phyloP scores from a whole-genome alignment of 2,329 filamentous ascomycete genomes.

The Nemania diffusa region DNA sequence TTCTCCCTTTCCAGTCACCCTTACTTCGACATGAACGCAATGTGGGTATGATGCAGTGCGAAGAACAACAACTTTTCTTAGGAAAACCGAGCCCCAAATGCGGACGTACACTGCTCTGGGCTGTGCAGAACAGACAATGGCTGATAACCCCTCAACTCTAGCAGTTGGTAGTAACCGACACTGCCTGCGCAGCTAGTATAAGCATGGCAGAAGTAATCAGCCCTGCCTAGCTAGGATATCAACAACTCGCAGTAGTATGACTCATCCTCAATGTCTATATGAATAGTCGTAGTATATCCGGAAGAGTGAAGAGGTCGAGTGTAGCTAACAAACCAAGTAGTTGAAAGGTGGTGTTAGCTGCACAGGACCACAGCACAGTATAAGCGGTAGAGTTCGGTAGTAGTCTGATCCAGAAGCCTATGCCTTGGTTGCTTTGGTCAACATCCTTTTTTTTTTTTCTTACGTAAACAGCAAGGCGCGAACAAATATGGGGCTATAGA shows the following conservation, averaged over 20 bases:
- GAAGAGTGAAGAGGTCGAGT: not conserved
- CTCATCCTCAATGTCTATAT: constrained; percentile 18
- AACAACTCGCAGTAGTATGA: not conserved
- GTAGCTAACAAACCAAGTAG: constrained; percentile 10
- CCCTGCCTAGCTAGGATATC: not conserved
- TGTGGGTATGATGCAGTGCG: constrained; percentile 34
- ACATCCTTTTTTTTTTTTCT: not conserved
- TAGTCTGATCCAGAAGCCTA: constrained; percentile 7
- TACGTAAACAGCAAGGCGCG: not conserved
- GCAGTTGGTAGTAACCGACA: not conserved
- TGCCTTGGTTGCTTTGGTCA: not conserved
- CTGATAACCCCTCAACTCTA: not conserved
- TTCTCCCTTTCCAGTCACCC: constrained; percentile 14
- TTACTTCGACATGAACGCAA: constrained; percentile 25
- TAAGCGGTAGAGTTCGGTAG: constrained; percentile 5
- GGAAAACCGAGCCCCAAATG: constrained; percentile 12
- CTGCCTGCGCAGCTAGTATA: not conserved
- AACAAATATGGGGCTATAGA: constrained; percentile 2
- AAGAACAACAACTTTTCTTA: constrained; percentile 30
- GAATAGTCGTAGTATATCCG: constrained; percentile 12
- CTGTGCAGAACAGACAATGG: not conserved
- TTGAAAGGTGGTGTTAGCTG: constrained; percentile 12
- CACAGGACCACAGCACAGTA: not conserved
- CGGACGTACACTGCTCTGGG: not conserved
- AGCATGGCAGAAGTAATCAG: not conserved